Base-by-base conservation (phyloP, 1,139 yeast genomes). In the Candida sp. region DNA sequence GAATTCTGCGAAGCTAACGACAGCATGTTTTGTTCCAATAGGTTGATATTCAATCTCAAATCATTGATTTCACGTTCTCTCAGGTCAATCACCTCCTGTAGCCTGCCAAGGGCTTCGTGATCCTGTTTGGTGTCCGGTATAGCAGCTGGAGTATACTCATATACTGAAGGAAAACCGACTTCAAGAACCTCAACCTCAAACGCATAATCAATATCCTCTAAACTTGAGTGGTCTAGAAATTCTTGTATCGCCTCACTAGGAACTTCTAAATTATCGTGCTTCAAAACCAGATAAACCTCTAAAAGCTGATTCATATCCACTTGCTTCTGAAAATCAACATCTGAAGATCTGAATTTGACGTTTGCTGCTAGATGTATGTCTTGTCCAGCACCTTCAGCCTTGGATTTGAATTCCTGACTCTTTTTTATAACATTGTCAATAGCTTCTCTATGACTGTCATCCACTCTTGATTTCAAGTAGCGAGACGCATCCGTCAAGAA, bases 21-120 rank as follows among this genome's bases (percentile, higher is more conserved):
- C 9, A 65, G 62, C 65, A 83, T 68, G 58, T 75, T 78, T 25
- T 72, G 70, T 54, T 76, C 78, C 42, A 79, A 60, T 11, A 77
- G 62, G 7, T 71, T 70, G 7, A 80, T 65, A 52, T 78, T 81
- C 53, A 80, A 69, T 35, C 73, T 71, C 12, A 72, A 60, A 32
- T 67, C 76, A n/a, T 64, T 65, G 23, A 81, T 65, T 17, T 62
- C 55, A 43, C 64, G 64, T 43, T 78, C 80, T 40, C 73, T 71
- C 25, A 7, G 7, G 7, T 11, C 17, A n/a, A 38, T 38, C 11
- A 38, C 30, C 8, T 38, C 31, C 31, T 38, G 42, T 4, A 38
- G 12, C 25, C 12, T 12, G 12, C 12, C 31, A 5, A 8, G 4
- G 3, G 26, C 12, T 12, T 6, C 41, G 11, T n/a, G 23, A 11